Evolutionary conservation across 129 eudicot species (phyloP), one percentile per base, ranked within the genome.

Genomic region (Saussurea involucrata): DNA sequence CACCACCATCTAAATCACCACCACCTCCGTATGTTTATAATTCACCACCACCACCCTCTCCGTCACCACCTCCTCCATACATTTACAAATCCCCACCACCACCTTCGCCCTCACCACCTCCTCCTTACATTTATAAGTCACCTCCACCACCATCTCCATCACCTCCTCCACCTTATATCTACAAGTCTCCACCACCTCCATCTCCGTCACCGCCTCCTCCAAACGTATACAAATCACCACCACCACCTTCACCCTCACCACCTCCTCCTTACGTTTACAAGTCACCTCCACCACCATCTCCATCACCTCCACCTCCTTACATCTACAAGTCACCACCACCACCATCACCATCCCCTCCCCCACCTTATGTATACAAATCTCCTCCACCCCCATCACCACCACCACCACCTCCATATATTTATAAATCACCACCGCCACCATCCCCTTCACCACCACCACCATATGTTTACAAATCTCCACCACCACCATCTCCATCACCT

Each of bases 371-470:
- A n/a, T n/a, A n/a, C n/a, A n/a, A n/a, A n/a, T n/a, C n/a, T n/a
- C n/a, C n/a, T n/a, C n/a, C n/a, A n/a, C n/a, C n/a, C n/a, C n/a
- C n/a, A n/a, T n/a, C n/a, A n/a, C n/a, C n/a, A n/a, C n/a, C n/a
- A n/a, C n/a, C n/a, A n/a, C n/a, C n/a, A n/a, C n/a, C n/a, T n/a
- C n/a, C n/a, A n/a, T n/a, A n/a, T n/a, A n/a, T n/a, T n/a, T n/a
- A n/a, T n/a, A n/a, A n/a, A n/a, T n/a, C n/a, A n/a, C n/a, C n/a
- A n/a, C n/a, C n/a, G n/a, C n/a, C n/a, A n/a, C n/a, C n/a, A n/a
- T n/a, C n/a, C n/a, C n/a, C n/a, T n/a, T n/a, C 72, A n/a, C 72
- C 80, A 8, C 63, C 73, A 8, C 63, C 73, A 0, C 66, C 73
- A 0, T 66, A 76, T 2, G 8, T 15, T 10, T 66, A 32, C 13